Conservation (phyloP, 2,329 filamentous ascomycete species). For the Fusarium hostae region DNA sequence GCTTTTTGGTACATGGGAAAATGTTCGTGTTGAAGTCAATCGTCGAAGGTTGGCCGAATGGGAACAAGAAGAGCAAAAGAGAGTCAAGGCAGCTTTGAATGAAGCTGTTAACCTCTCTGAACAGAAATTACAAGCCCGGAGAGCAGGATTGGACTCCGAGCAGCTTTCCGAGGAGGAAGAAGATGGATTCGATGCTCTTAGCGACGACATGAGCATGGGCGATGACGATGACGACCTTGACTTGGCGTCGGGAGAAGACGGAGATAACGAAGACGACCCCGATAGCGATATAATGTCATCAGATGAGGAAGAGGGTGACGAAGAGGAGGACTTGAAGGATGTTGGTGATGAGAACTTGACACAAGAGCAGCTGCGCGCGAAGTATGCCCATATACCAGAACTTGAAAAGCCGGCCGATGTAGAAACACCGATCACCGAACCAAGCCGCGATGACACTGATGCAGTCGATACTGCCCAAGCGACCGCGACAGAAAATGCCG, state of each 20-base stretch:
- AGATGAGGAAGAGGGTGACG: constrained; percentile 70
- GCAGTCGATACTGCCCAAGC: constrained; percentile 35
- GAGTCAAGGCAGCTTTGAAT: constrained; percentile 75
- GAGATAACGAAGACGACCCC: constrained; percentile 54
- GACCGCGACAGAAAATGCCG: constrained; percentile 47
- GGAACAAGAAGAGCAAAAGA: constrained; percentile 72
- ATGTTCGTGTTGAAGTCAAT: constrained; percentile 71
- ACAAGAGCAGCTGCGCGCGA: constrained; percentile 73
- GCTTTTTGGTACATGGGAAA: constrained; percentile 70
- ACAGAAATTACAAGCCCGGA: constrained; percentile 73
- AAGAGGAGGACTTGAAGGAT: constrained; percentile 65
- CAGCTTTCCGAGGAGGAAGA: constrained; percentile 57
- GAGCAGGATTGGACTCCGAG: constrained; percentile 65
- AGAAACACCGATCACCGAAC: constrained; percentile 37
- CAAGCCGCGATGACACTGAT: constrained; percentile 40
- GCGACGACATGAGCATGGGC: constrained; percentile 56
- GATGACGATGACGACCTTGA: constrained; percentile 50
- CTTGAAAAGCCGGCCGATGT: constrained; percentile 49
- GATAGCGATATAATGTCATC: constrained; percentile 68
- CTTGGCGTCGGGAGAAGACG: constrained; percentile 52
- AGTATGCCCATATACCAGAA: constrained; percentile 74
- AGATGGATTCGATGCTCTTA: constrained; percentile 59
- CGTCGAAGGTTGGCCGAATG: constrained; percentile 68
- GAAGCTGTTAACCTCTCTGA: constrained; percentile 79
- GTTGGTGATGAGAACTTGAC: constrained; percentile 73